Base-by-base conservation (phyloP, 495 filamentous ascomycete species). In the Parmelia sp. region DNA sequence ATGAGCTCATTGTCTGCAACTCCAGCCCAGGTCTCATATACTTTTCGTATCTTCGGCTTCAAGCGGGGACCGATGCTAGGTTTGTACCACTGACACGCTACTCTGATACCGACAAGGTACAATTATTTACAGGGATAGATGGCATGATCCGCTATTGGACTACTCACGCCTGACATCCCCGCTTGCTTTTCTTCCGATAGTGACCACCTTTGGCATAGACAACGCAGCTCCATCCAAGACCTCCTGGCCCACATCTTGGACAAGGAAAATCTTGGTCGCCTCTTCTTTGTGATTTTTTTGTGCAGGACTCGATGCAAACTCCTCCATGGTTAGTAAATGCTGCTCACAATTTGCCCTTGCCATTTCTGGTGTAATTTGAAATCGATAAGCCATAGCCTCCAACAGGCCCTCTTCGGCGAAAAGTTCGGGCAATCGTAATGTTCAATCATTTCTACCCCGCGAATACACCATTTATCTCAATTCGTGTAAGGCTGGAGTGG, bases 151-250 rank as follows among this genome's bases (percentile, higher is more conserved):
- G 23, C 8, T 31, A 14, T 56, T 8, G 29, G 19, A 36, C 17
- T 47, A 60, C 40, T 47, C 44, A 45, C 58, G 23, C 39, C 21
- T 12, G 58, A 35, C 23, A 21, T 45, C 58, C 37, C 27, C 25
- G 31, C 14, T 33, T 33, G 39, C 58, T 45, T 45, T 60, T 14
- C 40, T 60, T 21, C 58, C 58, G 35, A 60, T 25, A 11, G 23
- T 47, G 58, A 60, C 58, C 17, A 60, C 27, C 15, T 27, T 60
- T n/a, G 40, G 58, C 58, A 60, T 60, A 15, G 58, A 60, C 37
- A 47, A 60, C 10, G 40, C 15, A 9, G 58, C 11, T 17, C n/a
- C 40, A 10, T n/a, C 4, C n/a, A n/a, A 21, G 10, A 60, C 17
- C n/a, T 60, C 58, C 10, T 47, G 17, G 27, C 40, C 27, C 58